phyloP scores from a whole-genome alignment of 2,329 filamentous ascomycete genomes.

The Tolypocladium album region DNA sequence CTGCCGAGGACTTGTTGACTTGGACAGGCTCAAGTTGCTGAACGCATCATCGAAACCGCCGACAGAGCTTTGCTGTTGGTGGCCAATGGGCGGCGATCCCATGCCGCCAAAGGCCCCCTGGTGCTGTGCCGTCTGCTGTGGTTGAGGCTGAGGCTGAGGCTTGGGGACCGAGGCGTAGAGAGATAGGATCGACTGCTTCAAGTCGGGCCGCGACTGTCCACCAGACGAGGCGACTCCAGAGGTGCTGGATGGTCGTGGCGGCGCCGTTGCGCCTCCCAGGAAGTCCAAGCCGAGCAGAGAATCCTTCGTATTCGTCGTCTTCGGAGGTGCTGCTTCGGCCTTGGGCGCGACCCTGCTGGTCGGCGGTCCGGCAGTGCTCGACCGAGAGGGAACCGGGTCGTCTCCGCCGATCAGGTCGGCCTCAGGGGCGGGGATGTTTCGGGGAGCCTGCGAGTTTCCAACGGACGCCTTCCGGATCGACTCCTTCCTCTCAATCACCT shows the following conservation, averaged over 20 bases:
- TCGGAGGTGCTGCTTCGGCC: constrained; percentile 53
- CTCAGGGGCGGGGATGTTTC: constrained; percentile 31
- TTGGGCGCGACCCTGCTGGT: constrained; percentile 47
- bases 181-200: constrained; percentile 95
- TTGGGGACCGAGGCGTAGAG: constrained; percentile 80
- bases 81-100: constrained; percentile 42
- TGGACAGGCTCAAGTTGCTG: constrained; percentile 33
- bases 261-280: constrained; percentile 62
- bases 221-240: constrained; percentile 49
- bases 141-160: constrained; percentile 53
- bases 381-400: constrained; percentile 55
- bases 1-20: constrained; percentile 31
- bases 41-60: constrained; percentile 72
- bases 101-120: constrained; percentile 58
- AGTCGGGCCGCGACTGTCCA: constrained; percentile 71
- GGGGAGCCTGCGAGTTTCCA: constrained; percentile 28
- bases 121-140: constrained; percentile 40
- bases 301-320: constrained; percentile 67
- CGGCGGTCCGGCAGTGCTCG: constrained; percentile 62
- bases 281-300: constrained; percentile 90
- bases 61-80: constrained; percentile 37
- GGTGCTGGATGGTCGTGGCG: constrained; percentile 76
- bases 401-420: constrained; percentile 79
- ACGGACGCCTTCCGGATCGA: constrained; percentile 50
- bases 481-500: constrained; percentile 49